Conservation (phyloP, 2,329 filamentous ascomycete species). For the Cladophialophora psammophila region DNA sequence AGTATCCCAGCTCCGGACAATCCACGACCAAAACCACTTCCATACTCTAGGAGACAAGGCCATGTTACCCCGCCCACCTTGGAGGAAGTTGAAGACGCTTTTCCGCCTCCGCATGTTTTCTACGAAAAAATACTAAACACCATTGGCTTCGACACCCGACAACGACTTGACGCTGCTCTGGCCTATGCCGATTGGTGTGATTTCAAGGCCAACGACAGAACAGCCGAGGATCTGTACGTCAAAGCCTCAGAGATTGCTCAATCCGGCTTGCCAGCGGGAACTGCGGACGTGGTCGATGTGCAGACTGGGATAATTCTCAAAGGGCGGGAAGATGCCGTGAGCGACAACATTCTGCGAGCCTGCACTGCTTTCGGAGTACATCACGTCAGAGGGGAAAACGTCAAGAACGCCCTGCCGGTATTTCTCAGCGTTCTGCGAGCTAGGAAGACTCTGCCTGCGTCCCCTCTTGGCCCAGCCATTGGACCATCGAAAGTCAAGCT, state of each 20-base stretch:
- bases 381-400: constrained; percentile 72
- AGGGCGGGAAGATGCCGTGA: constrained; percentile 62
- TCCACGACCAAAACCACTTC: constrained; percentile 76
- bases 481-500: constrained; percentile 26
- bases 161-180: constrained; percentile 81
- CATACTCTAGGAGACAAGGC: constrained; percentile 61
- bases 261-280: constrained; percentile 54
- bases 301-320: constrained; percentile 70
- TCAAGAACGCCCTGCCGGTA: constrained; percentile 77
- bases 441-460: constrained; percentile 65
- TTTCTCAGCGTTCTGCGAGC: constrained; percentile 85
- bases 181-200: constrained; percentile 86
- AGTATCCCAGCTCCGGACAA: constrained; percentile 85
- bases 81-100: constrained; percentile 76
- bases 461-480: constrained; percentile 41
- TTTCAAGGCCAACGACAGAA: constrained; percentile 71
- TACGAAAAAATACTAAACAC: constrained; percentile 86
- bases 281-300: constrained; percentile 60
- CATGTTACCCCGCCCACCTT: constrained; percentile 67
- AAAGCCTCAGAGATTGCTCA: constrained; percentile 79
- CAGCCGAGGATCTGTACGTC: constrained; percentile 74
- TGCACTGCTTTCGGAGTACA: constrained; percentile 81
- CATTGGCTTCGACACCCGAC: constrained; percentile 76
- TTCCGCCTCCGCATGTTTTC: constrained; percentile 73
- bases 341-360: constrained; percentile 75